Evolutionary conservation across 371 early-diverging fungal species (phyloP).

Genomic region (Actinomortierella ambigua): DNA sequence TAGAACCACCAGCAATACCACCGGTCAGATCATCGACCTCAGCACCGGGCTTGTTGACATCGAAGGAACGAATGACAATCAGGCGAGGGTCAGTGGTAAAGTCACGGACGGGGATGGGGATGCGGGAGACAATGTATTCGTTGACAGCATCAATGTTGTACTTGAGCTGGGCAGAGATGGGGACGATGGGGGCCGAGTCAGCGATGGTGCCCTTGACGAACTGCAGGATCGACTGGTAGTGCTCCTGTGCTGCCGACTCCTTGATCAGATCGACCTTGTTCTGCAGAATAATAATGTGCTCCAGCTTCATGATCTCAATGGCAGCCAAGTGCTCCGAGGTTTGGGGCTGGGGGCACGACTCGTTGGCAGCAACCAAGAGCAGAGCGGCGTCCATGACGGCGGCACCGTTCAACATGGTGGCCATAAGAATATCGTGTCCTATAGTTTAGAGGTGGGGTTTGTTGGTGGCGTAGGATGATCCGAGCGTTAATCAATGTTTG

Average conservation of each 20-base stretch:
- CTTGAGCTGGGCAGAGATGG: constrained; percentile 99
- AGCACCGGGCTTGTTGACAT: constrained; percentile 99
- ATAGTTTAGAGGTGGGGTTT: background rate
- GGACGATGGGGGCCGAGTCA: constrained; percentile 97
- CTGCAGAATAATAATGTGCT: constrained; percentile 99
- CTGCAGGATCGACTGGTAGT: constrained; percentile 93
- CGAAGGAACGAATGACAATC: constrained; percentile 99
- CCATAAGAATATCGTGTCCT: constrained; percentile 99
- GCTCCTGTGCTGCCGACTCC: constrained; percentile 94
- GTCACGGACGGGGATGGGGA: constrained; percentile 97
- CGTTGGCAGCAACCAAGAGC: constrained; percentile 99
- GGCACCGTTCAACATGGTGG: constrained; percentile 99
- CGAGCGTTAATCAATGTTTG: too few species aligned
- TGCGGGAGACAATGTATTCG: constrained; percentile 99
- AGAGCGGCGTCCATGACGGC: constrained; percentile 99
- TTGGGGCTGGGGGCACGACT: constrained; percentile 99
- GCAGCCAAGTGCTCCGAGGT: constrained; percentile 99
- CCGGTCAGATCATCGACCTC: constrained; percentile 96
- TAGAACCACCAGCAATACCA: constrained; percentile 99
- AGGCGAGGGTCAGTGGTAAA: constrained; percentile 92
- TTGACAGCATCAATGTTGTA: constrained; percentile 99
- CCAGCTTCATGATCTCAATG: constrained; percentile 99
- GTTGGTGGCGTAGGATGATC: too few species aligned
- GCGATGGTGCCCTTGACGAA: constrained; percentile 98
- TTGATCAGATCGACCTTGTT: constrained; percentile 99